These are phyloP conservation scores for Cyclanthera cordifolia DNA, from an alignment of 306 rosid genomes.

Conservation along the genomic window DNA sequence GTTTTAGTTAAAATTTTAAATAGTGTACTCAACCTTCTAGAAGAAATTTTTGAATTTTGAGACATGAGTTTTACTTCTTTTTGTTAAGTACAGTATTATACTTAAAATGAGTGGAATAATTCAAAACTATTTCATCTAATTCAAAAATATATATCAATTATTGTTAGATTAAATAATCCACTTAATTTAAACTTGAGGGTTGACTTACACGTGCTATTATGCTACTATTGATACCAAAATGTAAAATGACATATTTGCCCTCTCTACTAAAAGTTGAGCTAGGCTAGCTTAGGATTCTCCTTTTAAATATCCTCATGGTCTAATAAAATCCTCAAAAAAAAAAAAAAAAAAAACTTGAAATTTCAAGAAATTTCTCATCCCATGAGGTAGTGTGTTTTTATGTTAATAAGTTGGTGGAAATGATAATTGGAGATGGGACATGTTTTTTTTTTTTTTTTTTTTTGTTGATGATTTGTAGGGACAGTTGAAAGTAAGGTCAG, in stretches of 20 bases:
- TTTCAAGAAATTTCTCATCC: neutral
- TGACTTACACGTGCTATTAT: no score
- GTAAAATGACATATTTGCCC: neutral
- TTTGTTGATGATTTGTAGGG: neutral
- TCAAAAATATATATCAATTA: no score
- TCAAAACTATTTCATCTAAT: no score
- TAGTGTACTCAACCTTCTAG: no score
- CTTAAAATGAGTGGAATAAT: no score
- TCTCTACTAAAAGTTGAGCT: neutral
- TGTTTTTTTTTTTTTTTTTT: neutral
- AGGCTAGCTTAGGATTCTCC: neutral
- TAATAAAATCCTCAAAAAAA: neutral
- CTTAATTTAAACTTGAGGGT: no score
- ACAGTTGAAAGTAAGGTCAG: slow-evolving; percentile 1
- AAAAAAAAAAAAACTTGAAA: neutral
- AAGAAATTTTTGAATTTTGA: no score
- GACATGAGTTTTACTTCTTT: no score
- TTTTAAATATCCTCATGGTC: neutral
- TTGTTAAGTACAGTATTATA: no score
- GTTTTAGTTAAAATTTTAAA: no score
- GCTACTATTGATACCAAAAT: no score
- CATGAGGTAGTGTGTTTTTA: neutral
- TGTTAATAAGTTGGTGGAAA: slow-evolving; percentile 3
- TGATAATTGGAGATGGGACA: slow-evolving; percentile 5
- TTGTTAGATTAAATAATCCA: no score